Percentiles rank a stretch among this genome's conserved stretches.
phyloP scores from a whole-genome alignment of 2,329 filamentous ascomycete species.

The Xylaria sp. region DNA sequence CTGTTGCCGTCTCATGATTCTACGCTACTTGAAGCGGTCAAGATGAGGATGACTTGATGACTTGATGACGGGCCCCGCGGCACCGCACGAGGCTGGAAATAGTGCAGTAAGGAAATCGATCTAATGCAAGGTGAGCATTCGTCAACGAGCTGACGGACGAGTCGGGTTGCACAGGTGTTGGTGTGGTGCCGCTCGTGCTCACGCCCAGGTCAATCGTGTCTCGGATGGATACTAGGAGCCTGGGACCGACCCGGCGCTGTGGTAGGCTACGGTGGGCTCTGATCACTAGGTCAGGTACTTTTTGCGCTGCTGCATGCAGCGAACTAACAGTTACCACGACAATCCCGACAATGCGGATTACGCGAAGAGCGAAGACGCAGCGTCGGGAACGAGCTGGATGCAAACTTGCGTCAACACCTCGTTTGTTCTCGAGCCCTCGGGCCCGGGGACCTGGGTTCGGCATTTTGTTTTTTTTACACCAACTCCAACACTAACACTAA shows the following conservation, averaged over 20 bases:
- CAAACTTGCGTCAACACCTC: slow-evolving; percentile 9
- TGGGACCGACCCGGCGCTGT: slow-evolving; percentile 22
- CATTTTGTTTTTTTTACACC: too few relatives aligned
- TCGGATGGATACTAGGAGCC: too few relatives aligned
- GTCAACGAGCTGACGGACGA: slow-evolving; percentile 8
- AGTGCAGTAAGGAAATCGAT: slow-evolving; percentile 4
- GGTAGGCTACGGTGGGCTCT: slow-evolving; percentile 19
- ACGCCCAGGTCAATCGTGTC: background rate
- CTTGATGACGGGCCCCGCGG: background rate
- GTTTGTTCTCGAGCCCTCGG: background rate
- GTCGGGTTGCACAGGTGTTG: slow-evolving; percentile 11
- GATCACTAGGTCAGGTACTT: slow-evolving; percentile 7
- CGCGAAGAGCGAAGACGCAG: slow-evolving; percentile 14
- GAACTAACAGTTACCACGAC: slow-evolving; percentile 21
- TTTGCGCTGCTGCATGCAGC: slow-evolving; percentile 22
- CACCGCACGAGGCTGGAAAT: slow-evolving; percentile 20
- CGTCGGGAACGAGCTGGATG: slow-evolving; percentile 11
- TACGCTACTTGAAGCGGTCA: slow-evolving; percentile 18
- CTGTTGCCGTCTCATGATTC: background rate
- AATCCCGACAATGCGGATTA: slow-evolving; percentile 26
- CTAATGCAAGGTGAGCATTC: slow-evolving; percentile 28
- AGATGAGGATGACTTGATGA: background rate
- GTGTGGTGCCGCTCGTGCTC: slow-evolving; percentile 6
- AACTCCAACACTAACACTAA: too few relatives aligned
- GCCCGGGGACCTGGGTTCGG: slow-evolving; percentile 18